A percentile compares a stretch with the other conserved stretches of the same genome.
Evolutionary conservation across 2,329 filamentous ascomycete species (phyloP).

Genomic region (Botrytis byssoidea): DNA sequence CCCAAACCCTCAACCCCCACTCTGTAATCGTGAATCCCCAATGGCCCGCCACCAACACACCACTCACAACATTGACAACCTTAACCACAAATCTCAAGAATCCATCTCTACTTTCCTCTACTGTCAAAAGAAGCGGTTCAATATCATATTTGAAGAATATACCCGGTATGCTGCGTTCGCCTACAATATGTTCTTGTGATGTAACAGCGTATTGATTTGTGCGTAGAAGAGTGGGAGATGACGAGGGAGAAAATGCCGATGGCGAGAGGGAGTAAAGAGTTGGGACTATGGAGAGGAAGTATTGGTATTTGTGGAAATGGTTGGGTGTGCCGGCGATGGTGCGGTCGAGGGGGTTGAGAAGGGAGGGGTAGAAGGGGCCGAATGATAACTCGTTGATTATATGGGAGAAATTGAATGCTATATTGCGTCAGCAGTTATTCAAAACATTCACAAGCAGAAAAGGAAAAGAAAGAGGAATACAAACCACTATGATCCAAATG

Average conservation of each 20-base stretch:
- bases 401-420: conserved; percentile 97
- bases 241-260: conserved; percentile 31
- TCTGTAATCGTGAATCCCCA: conserved; percentile 87
- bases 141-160: conserved; percentile 99
- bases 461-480: conserved; percentile 32
- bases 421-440: conserved; percentile 29
- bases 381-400: conserved; percentile 95
- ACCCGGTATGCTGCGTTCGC: conserved; percentile 73
- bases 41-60: conserved; percentile 87
- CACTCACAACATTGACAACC: conserved; percentile 85
- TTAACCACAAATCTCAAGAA: conserved; percentile 75
- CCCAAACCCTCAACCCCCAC: conserved; percentile 62
- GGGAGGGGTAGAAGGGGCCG: conserved; percentile 91
- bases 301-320: conserved; percentile 96
- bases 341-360: conserved; percentile 90
- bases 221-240: conserved; percentile 61
- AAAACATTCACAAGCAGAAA: neutral
- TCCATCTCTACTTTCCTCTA: conserved; percentile 77
- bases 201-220: conserved; percentile 99
- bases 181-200: conserved; percentile 72
- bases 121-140: conserved; percentile 84
- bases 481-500: conserved; percentile 81
- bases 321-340: conserved; percentile 73
- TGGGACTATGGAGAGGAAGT: conserved; percentile 92
- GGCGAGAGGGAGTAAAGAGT: conserved; percentile 77